Base-by-base conservation (phyloP, 2,329 filamentous ascomycete genomes). In the Diaporthe sp. region DNA sequence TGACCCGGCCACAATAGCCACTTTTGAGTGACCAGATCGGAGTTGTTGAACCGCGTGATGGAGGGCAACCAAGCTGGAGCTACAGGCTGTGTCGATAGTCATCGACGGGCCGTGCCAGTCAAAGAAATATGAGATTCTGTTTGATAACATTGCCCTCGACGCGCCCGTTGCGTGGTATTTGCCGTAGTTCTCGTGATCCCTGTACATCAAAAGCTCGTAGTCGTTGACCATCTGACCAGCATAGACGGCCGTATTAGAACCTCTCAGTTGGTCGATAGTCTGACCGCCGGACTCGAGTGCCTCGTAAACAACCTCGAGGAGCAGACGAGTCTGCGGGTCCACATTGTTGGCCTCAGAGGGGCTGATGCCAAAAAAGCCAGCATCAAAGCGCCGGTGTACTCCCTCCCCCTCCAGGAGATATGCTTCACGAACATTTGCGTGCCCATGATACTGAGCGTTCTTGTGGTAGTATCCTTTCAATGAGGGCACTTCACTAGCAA, bases 51-150 rank as follows among this genome's bases (percentile, higher is more conserved):
- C 80, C 0, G 81, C 86, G 60, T 82, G 78, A 71, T 87, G 84
- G 0, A 88, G 75, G 0, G 84, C 85, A 0, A 84, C 79, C 10
- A 87, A 75, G 28, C 81, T 82, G 13, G 83, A 82, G 0, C 85
- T 86, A 72, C 87, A 88, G 0, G 84, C 87, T 0, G 87, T 87
- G 61, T 88, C 85, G 1, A 87, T 79, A 0, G 85, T 85, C 75
- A 87, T 77, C 70, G 82, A 83, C 0, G 86, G 82, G 9, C 49
- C 49, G 3, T 25, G 22, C 49, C 49, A 53, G n/a, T 53, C 49
- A 5, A 53, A 53, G n/a, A 82, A 83, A 72, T 85, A 85, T 0
- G 84, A 86, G 1, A 87, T 73, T 7, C 85, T 79, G 73, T 86
- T 86, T 0, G 83, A 81, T 2, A 83, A 10, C 20, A 22, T 22